A percentile compares a stretch with the other conserved stretches of the same genome.
Evolutionary conservation across 495 filamentous ascomycete species (phyloP).

Genomic region (Penicillium nucicola): DNA sequence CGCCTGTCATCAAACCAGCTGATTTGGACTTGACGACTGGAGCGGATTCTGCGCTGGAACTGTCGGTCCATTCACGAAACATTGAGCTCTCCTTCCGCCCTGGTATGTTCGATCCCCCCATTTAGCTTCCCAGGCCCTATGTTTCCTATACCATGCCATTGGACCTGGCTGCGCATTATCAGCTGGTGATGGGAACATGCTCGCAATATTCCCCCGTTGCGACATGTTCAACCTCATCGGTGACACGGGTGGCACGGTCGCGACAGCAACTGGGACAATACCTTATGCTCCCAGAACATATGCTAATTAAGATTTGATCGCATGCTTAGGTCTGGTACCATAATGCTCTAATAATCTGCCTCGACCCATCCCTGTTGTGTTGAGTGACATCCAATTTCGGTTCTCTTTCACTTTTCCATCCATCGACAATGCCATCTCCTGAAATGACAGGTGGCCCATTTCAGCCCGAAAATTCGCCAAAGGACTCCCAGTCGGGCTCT

Average conservation of each 20-base stretch:
- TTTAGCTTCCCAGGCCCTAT: not conserved
- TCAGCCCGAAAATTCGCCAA: constrained; percentile 23
- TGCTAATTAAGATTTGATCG: constrained; percentile 7
- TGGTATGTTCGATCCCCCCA: constrained; percentile 20
- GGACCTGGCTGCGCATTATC: not conserved
- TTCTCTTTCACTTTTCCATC: constrained; percentile 8
- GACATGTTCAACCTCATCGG: constrained; percentile 14
- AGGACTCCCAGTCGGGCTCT: constrained; percentile 23
- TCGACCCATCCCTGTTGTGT: constrained; percentile 20
- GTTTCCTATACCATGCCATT: not conserved
- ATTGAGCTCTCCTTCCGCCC: constrained; percentile 13
- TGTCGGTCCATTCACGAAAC: constrained; percentile 4
- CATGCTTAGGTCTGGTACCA: constrained; percentile 23
- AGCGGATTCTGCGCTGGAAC: constrained; percentile 9
- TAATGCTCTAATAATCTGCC: constrained; percentile 34
- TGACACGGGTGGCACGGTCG: constrained; percentile 11
- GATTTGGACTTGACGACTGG: constrained; percentile 3
- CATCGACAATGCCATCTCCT: constrained; percentile 39
- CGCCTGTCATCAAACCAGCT: constrained; percentile 2
- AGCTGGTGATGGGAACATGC: not conserved
- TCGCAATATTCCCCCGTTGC: constrained; percentile 20
- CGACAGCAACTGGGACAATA: constrained; percentile 4
- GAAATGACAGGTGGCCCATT: constrained; percentile 22
- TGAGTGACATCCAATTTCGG: constrained; percentile 18
- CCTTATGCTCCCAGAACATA: not conserved